Evolutionary conservation across 345 rosid genomes (phyloP), one percentile per base, ranked within the genome.

Genomic region (Acer saccharum): DNA sequence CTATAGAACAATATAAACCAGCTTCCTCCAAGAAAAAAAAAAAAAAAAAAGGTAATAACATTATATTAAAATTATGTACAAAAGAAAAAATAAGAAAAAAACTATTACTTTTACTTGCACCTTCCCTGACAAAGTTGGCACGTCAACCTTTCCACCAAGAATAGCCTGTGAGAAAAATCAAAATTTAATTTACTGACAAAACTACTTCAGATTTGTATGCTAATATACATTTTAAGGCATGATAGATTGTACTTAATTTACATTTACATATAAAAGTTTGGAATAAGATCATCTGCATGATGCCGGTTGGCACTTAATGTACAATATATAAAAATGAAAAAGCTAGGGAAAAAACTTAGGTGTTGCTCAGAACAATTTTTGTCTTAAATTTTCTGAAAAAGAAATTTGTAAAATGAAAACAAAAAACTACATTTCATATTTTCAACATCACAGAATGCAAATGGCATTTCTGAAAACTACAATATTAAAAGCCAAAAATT

Each of bases 71-170:
- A 41, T 27, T 48, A 77, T 41, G 65, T 44, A 76, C 20, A 55
- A 73, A 63, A 20, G 60, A n/a, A 60, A 11, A 72, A 21, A 61
- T 11, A 50, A 70, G 73, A 73, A 68, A 54, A 71, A 54, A 23
- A 41, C 64, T 76, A 81, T 82, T 86, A 95, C 99, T 69, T 93
- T 83, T 73, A 93, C 83, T 84, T 86, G 86, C 48, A 67, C 83
- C 78, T 82, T 89, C 83, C 97, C 97, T 0, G 88, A 83, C 75
- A 95, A 81, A 66, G 98, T 93, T 21, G 99, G 96, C 81, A 95
- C 97, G 78, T 89, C 91, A 81, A 93, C 83, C 75, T 84, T 84
- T 78, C 94, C 98, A 39, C 98, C 99, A 62, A 95, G 90, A 85
- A 93, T 90, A 68, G 98, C 99, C 98, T 95, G 93, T 67, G 77